A percentile compares a stretch with the other conserved stretches of the same genome.
Conservation (phyloP, 2,329 filamentous ascomycete genomes). For the Aspergillus fructus region DNA sequence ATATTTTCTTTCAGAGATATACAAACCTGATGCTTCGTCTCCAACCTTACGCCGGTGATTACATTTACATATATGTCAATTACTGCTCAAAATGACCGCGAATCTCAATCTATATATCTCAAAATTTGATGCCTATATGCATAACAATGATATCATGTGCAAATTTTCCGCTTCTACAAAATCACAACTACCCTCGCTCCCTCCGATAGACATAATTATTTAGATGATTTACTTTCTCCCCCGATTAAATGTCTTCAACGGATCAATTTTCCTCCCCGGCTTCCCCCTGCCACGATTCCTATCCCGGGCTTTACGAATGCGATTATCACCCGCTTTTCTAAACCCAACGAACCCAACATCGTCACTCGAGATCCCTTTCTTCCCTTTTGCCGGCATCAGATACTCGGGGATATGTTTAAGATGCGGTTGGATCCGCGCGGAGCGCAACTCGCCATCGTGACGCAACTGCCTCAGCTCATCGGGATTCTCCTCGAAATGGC, state of each 20-base stretch:
- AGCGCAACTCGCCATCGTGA: slow-evolving; percentile 84
- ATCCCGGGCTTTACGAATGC: slow-evolving; percentile 51
- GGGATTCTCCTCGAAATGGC: slow-evolving; percentile 97
- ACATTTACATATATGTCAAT: neutral
- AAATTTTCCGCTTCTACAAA: slow-evolving; percentile 2
- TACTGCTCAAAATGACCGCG: neutral
- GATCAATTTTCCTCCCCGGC: slow-evolving; percentile 63
- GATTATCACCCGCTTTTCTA: slow-evolving; percentile 50
- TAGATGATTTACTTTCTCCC: slow-evolving; percentile 28
- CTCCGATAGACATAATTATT: neutral
- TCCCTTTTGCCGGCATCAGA: slow-evolving; percentile 75
- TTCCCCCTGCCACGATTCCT: slow-evolving; percentile 45
- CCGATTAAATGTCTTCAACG: slow-evolving; percentile 83
- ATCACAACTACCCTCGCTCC: too few relatives aligned
- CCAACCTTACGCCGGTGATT: neutral
- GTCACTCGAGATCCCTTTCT: slow-evolving; percentile 63
- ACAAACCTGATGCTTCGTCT: neutral
- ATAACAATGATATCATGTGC: slow-evolving; percentile 10
- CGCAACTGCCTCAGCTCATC: slow-evolving; percentile 81
- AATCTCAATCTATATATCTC: neutral
- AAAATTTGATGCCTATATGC: neutral
- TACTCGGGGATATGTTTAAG: slow-evolving; percentile 95
- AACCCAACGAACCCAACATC: slow-evolving; percentile 76
- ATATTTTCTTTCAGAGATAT: neutral
- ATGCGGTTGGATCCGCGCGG: slow-evolving; percentile 82